A percentile compares a stretch with the other conserved stretches of the same genome.
Evolutionary conservation across 2,329 filamentous ascomycete genomes (phyloP).

Genomic region (Fusarium torreyae): DNA sequence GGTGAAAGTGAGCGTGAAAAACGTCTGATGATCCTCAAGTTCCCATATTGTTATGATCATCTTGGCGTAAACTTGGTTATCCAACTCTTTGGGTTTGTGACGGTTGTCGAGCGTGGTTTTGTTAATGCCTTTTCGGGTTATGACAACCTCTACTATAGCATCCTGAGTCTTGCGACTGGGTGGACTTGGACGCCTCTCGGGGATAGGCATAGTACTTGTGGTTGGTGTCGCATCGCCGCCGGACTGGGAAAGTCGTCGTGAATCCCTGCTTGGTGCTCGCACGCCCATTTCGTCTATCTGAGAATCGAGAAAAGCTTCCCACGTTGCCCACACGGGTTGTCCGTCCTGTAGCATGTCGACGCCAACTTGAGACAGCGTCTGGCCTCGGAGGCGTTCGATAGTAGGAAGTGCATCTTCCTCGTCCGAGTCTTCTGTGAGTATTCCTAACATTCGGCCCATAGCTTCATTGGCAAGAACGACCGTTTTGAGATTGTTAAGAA

Average conservation of each 20-base stretch:
- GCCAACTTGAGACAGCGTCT: slow-evolving; percentile 78
- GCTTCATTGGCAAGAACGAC: slow-evolving; percentile 82
- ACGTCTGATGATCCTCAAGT: slow-evolving; percentile 75
- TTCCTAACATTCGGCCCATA: slow-evolving; percentile 77
- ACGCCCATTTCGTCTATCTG: slow-evolving; percentile 62
- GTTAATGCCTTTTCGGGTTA: slow-evolving; percentile 66
- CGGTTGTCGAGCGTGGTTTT: slow-evolving; percentile 57
- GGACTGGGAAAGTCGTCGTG: slow-evolving; percentile 38
- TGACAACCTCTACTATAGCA: slow-evolving; percentile 77
- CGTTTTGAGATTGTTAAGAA: slow-evolving; percentile 78
- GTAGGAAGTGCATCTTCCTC: slow-evolving; percentile 61
- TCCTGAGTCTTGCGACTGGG: slow-evolving; percentile 64
- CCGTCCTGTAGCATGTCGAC: slow-evolving; percentile 82
- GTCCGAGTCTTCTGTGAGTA: slow-evolving; percentile 62
- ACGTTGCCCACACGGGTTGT: slow-evolving; percentile 70
- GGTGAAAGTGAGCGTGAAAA: slow-evolving; percentile 83
- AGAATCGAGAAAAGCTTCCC: slow-evolving; percentile 72
- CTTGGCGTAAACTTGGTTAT: slow-evolving; percentile 71
- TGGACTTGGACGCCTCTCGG: slow-evolving; percentile 53
- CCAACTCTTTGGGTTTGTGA: slow-evolving; percentile 55
- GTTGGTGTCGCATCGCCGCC: slow-evolving; percentile 59
- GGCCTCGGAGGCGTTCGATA: slow-evolving; percentile 74
- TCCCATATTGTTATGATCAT: slow-evolving; percentile 85
- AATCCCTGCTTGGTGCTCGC: slow-evolving; percentile 46
- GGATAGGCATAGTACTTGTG: slow-evolving; percentile 40